Conservation (phyloP, 257 asterid species). For the Prunella vulgaris region DNA sequence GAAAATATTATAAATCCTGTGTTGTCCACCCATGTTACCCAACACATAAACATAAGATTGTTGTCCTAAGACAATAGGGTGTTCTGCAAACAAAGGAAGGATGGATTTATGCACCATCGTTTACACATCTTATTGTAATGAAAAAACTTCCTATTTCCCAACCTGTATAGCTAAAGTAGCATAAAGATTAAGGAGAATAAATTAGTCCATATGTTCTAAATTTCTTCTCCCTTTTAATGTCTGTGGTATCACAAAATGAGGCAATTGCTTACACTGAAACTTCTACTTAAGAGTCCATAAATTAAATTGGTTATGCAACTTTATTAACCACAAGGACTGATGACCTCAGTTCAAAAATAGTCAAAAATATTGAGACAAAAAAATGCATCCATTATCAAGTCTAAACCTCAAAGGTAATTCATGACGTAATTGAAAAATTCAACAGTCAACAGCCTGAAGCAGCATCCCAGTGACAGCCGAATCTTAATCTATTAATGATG, state of each 20-base stretch:
- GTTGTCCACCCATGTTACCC: no score
- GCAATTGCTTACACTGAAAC: neutral
- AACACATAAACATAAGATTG: no score
- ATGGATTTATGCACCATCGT: no score
- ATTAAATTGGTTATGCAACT: neutral
- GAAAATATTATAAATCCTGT: no score
- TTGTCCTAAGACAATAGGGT: no score
- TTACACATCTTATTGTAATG: no score
- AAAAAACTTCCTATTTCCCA: no score
- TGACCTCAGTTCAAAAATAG: neutral
- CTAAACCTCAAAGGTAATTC: neutral
- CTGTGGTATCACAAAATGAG: neutral
- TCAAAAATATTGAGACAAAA: neutral
- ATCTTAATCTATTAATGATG: neutral
- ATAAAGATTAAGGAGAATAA: neutral
- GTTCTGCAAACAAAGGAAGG: no score
- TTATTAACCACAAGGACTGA: neutral
- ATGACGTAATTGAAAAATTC: neutral
- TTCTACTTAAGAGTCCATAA: neutral
- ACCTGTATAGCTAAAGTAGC: neutral
- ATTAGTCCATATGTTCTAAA: neutral
- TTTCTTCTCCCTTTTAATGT: neutral
- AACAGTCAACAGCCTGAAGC: slow-evolving; percentile 4
- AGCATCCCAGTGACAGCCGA: neutral
- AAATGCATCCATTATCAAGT: neutral